Percentiles rank a stretch among this genome's conserved stretches.
These are phyloP conservation scores for Paradendryphiella salina DNA, from an alignment of 2,329 filamentous ascomycete species.

Conservation along the genomic window DNA sequence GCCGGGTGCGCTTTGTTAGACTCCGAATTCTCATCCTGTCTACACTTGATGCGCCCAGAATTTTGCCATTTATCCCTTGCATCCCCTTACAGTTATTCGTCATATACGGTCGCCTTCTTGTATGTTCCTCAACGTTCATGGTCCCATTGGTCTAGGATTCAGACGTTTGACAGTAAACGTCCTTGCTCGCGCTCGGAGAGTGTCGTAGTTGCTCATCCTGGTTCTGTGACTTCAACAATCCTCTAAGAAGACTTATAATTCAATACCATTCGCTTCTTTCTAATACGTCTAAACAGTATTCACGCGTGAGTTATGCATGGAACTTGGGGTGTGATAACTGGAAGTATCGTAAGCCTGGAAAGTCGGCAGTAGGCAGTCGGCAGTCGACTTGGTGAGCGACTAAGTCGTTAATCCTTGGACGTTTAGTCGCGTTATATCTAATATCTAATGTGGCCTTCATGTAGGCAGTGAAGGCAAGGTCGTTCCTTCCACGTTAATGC, in stretches of 20 bases:
- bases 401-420: no score
- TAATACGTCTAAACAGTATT: background rate
- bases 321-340: no score
- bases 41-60: conserved; percentile 21
- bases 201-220: conserved; percentile 1
- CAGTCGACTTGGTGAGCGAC: no score
- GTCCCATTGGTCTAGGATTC: conserved; percentile 28
- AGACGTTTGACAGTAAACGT: conserved; percentile 8
- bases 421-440: no score
- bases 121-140: conserved; percentile 23
- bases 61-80: conserved; percentile 7
- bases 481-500: no score
- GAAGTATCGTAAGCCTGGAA: no score
- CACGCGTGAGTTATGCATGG: background rate
- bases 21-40: conserved; percentile 46
- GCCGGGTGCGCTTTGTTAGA: conserved; percentile 43
- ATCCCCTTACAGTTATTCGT: conserved; percentile 5
- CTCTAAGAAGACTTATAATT: conserved; percentile 26
- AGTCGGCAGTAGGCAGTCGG: no score
- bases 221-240: conserved; percentile 22
- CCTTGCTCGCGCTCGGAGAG: conserved; percentile 3
- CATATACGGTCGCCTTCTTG: conserved; percentile 20
- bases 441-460: no score
- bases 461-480: no score
- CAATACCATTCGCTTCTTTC: conserved; percentile 10